phyloP scores from a whole-genome alignment of 2,329 filamentous ascomycete species.

The Penicillium sp. region DNA sequence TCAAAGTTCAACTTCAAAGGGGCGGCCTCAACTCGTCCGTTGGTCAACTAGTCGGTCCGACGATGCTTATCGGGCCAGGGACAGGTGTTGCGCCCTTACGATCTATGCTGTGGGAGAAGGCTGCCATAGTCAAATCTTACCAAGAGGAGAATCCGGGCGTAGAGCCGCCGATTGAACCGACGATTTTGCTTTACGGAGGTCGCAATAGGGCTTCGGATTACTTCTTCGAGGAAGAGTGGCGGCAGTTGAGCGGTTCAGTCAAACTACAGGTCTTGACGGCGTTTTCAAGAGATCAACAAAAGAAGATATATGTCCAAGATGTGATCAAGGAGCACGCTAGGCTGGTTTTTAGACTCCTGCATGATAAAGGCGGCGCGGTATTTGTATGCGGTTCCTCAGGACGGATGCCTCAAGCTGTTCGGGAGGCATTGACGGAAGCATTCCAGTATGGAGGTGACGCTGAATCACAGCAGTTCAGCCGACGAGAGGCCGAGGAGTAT shows the following conservation, averaged over 20 bases:
- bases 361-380: slow-evolving; percentile 56
- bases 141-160: slow-evolving; percentile 34
- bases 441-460: slow-evolving; percentile 58
- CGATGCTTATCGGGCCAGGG: slow-evolving; percentile 81
- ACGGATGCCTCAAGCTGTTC: slow-evolving; percentile 72
- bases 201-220: slow-evolving; percentile 76
- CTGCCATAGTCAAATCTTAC: slow-evolving; percentile 40
- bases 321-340: slow-evolving; percentile 57
- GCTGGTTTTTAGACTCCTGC: slow-evolving; percentile 58
- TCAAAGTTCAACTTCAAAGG: slow-evolving; percentile 65
- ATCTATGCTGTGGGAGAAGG: slow-evolving; percentile 78
- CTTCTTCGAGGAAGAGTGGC: slow-evolving; percentile 82
- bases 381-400: slow-evolving; percentile 64
- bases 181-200: slow-evolving; percentile 81
- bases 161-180: slow-evolving; percentile 45
- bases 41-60: slow-evolving; percentile 58
- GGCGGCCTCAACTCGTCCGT: slow-evolving; percentile 56
- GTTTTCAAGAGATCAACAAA: slow-evolving; percentile 71
- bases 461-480: slow-evolving; percentile 34
- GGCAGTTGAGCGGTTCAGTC: slow-evolving; percentile 45
- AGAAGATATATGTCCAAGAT: slow-evolving; percentile 73
- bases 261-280: slow-evolving; percentile 64
- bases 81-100: slow-evolving; percentile 88
- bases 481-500: slow-evolving; percentile 60
- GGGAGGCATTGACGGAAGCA: slow-evolving; percentile 68